These are phyloP conservation scores for Leccinum fallax DNA, from an alignment of 1,284 basidiomycete species.

Conservation along the genomic window DNA sequence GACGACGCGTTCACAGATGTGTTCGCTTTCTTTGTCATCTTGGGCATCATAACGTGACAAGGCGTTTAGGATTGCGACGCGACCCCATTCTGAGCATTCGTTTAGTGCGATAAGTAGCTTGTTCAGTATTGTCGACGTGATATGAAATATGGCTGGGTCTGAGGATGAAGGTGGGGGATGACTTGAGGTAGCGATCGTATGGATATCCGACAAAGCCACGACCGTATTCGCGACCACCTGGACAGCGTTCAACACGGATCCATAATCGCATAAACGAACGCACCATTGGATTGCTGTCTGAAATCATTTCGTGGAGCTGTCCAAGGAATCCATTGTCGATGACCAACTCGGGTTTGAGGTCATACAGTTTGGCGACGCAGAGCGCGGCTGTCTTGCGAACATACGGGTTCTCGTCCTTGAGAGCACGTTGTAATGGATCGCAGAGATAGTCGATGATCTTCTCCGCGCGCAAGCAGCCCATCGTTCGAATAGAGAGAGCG, in stretches of 20 bases:
- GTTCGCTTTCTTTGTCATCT: constrained; percentile 95
- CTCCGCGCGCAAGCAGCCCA: constrained; percentile 96
- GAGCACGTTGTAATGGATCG: constrained; percentile 88
- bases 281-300: constrained; percentile 98
- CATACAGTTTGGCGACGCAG: constrained; percentile 96
- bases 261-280: constrained; percentile 26
- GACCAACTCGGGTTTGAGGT: constrained; percentile 93
- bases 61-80: constrained; percentile 90
- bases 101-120: constrained; percentile 95
- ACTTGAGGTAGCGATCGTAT: constrained; percentile 57
- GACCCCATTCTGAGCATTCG: constrained; percentile 99
- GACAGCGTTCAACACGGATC: not conserved
- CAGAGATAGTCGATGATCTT: constrained; percentile 99
- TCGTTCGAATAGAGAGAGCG: constrained; percentile 95
- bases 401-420: constrained; percentile 96
- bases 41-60: constrained; percentile 81
- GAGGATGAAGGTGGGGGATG: constrained; percentile 56
- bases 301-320: constrained; percentile 86
- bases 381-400: constrained; percentile 97
- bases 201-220: constrained; percentile 93
- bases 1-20: constrained; percentile 97
- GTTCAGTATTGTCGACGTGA: constrained; percentile 81
- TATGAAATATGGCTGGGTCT: constrained; percentile 75
- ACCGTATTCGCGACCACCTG: constrained; percentile 97
- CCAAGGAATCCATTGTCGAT: constrained; percentile 95